Evolutionary conservation across 768 basidiomycete species (phyloP).

Genomic region (Lactifluus hygrophoroides): DNA sequence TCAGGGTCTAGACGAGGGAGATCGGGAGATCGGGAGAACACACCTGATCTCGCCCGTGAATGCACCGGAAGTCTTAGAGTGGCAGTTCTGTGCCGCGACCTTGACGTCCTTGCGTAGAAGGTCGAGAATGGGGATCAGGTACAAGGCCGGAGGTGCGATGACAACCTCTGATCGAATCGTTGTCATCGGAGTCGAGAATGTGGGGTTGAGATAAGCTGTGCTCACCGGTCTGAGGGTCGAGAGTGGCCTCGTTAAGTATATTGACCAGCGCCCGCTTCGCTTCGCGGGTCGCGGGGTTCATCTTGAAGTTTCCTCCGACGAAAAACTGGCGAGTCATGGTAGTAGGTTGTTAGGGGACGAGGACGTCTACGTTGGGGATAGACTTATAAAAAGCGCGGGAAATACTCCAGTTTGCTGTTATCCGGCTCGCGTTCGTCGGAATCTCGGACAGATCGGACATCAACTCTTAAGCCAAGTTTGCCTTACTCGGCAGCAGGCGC

Average conservation of each 20-base stretch:
- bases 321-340: conserved; percentile 80
- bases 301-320: conserved; percentile 97
- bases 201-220: conserved; percentile 5
- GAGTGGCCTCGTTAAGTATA: conserved; percentile 65
- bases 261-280: conserved; percentile 59
- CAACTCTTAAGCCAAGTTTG: no score
- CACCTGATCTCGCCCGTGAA: conserved; percentile 97
- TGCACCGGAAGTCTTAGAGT: conserved; percentile 76
- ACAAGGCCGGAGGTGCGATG: conserved; percentile 84
- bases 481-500: not conserved
- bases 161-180: conserved; percentile 63
- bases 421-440: conserved; percentile 1
- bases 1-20: not conserved
- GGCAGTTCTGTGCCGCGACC: conserved; percentile 88
- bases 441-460: conserved; percentile 9
- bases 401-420: not conserved
- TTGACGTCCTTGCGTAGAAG: conserved; percentile 57
- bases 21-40: conserved; percentile 16
- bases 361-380: not conserved
- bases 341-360: not conserved
- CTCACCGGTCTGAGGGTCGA: conserved; percentile 73
- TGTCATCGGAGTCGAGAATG: conserved; percentile 15
- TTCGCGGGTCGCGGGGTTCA: conserved; percentile 71
- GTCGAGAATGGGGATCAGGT: conserved; percentile 66
- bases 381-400: not conserved